Conservation (phyloP, 139 green algal species). For the Chlamydomonas asymmetrica region DNA sequence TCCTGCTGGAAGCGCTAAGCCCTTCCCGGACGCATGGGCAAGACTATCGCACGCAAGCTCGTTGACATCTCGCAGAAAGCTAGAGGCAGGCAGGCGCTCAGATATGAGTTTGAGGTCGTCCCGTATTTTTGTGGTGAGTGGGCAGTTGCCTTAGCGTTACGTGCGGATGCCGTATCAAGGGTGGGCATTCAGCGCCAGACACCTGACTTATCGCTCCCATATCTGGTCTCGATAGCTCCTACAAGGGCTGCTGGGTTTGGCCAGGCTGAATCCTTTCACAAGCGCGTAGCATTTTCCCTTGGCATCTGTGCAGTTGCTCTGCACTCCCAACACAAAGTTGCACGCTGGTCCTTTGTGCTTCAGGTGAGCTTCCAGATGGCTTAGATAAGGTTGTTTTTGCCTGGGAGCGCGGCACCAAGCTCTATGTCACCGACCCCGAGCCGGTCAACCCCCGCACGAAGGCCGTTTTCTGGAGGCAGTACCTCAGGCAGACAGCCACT, state of each 20-base stretch:
- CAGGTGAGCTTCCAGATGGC: slow-evolving; percentile 50
- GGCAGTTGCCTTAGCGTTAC: neutral
- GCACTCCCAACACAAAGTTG: neutral
- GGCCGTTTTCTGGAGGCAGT: slow-evolving; percentile 59
- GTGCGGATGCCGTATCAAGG: neutral
- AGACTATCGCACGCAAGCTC: slow-evolving; percentile 27
- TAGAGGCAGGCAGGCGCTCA: slow-evolving; percentile 29
- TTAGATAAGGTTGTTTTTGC: slow-evolving; percentile 41
- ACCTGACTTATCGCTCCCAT: neutral
- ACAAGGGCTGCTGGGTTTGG: too few relatives aligned
- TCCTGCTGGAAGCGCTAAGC: too few relatives aligned
- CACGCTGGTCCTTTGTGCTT: neutral
- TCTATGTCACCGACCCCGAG: slow-evolving; percentile 51
- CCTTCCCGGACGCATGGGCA: slow-evolving; percentile 11
- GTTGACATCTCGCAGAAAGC: slow-evolving; percentile 39
- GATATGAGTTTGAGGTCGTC: slow-evolving; percentile 55
- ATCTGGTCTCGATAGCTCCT: neutral
- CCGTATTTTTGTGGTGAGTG: slow-evolving; percentile 42
- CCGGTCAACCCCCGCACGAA: slow-evolving; percentile 44
- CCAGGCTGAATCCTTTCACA: neutral
- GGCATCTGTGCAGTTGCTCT: neutral
- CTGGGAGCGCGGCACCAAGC: slow-evolving; percentile 56
- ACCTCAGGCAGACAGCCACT: slow-evolving; percentile 48
- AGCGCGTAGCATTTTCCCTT: neutral
- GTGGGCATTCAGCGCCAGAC: neutral